Percentiles rank a stretch among this genome's conserved stretches.
Conservation (phyloP, 495 filamentous ascomycete species). For the Penicillium silybi region DNA sequence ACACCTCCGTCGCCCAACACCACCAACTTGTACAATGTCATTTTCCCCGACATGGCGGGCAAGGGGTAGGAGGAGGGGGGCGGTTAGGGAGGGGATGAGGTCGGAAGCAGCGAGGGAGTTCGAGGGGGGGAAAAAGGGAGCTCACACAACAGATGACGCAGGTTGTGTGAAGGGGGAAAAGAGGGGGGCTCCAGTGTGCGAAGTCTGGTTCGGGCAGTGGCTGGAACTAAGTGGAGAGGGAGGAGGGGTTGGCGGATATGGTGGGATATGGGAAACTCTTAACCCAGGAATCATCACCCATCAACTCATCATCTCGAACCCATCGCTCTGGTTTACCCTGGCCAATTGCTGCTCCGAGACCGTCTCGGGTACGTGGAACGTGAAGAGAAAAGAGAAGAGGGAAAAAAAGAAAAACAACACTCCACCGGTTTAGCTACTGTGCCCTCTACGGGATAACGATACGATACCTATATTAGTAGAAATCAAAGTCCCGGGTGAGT, state of each 20-base stretch:
- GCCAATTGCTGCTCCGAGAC: not conserved
- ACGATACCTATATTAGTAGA: too few species aligned
- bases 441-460: not conserved
- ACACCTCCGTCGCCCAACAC: constrained; percentile 92
- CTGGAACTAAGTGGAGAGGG: constrained; percentile 26
- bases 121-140: constrained; percentile 3
- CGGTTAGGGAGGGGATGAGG: not conserved
- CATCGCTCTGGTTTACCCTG: not conserved
- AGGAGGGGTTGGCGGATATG: constrained; percentile 2
- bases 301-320: not conserved
- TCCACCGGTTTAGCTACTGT: too few species aligned
- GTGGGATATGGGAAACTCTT: not conserved
- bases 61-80: not conserved
- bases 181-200: constrained; percentile 1
- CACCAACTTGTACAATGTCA: constrained; percentile 98
- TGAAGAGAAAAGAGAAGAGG: not conserved
- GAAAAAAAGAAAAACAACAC: not conserved
- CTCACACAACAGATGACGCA: not conserved
- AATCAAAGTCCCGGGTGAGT: too few species aligned
- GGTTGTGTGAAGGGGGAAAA: constrained; percentile 5
- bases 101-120: not conserved
- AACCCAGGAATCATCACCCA: not conserved
- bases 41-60: constrained; percentile 66
- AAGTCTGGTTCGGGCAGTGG: constrained; percentile 14
- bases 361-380: not conserved